Conservation (phyloP, 768 basidiomycete species). For the Galerina sulciceps region DNA sequence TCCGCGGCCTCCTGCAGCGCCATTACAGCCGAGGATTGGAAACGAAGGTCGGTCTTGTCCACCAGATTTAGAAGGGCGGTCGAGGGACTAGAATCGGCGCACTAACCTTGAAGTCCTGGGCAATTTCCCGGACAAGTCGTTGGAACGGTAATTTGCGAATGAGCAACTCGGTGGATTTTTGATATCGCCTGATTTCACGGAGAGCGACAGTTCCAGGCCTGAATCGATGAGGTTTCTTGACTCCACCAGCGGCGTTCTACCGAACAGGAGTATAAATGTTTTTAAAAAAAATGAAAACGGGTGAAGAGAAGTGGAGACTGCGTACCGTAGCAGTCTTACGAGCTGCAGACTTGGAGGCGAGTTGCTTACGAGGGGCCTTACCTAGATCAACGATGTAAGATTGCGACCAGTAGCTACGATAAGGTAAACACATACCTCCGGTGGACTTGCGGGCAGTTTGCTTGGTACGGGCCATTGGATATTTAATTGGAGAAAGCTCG, state of each 20-base stretch:
- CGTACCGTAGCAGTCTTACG: slow-evolving; percentile 58
- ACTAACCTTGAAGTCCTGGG: slow-evolving; percentile 77
- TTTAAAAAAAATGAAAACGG: background rate
- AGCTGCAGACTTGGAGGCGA: slow-evolving; percentile 62
- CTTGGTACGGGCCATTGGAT: slow-evolving; percentile 72
- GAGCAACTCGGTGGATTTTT: slow-evolving; percentile 66
- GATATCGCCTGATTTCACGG: slow-evolving; percentile 72
- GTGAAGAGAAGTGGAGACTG: background rate
- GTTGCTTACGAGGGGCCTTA: slow-evolving; percentile 65
- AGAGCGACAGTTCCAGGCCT: slow-evolving; percentile 80
- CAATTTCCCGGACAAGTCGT: slow-evolving; percentile 78
- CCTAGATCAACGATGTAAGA: slow-evolving; percentile 31
- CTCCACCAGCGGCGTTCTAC: slow-evolving; percentile 60
- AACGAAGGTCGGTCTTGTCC: slow-evolving; percentile 69
- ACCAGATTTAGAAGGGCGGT: background rate
- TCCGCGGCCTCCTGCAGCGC: slow-evolving; percentile 70
- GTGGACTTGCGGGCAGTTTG: slow-evolving; percentile 81
- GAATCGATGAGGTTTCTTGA: slow-evolving; percentile 86
- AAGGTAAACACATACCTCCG: slow-evolving; percentile 48
- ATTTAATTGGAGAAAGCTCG: background rate
- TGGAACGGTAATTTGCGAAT: slow-evolving; percentile 74
- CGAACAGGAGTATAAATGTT: slow-evolving; percentile 2
- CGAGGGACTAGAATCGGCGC: background rate
- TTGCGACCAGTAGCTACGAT: background rate
- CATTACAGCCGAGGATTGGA: slow-evolving; percentile 74